Base-by-base conservation (phyloP, 345 rosid genomes). In the Arabis hirsuta region DNA sequence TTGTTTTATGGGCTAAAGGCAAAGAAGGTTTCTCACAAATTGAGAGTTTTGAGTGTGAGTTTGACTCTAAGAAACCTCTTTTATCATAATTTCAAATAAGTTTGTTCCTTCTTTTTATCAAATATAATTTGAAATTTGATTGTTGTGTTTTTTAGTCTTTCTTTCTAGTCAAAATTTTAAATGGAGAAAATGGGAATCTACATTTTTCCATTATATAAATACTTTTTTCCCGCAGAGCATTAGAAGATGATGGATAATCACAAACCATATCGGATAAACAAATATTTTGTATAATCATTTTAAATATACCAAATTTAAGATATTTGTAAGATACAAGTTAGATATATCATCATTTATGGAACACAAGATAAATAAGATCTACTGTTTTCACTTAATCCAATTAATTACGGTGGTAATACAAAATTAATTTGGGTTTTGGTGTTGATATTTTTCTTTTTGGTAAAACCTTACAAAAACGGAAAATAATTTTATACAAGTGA, bases 1-100 rank as follows among this genome's bases (percentile, higher is more conserved):
- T 82, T 14, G 91, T 96, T 73, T 81, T 96, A 7, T 96, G 99
- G 99, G 92, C 95, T 2, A 96, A 96, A 83, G 84, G 90, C 47
- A 96, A 90, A 85, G 98, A 88, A 83, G 74, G 62, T 7, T 77
- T 62, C 76, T 52, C 67, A 3, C 43, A 60, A 22, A 69, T 14
- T 0, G 81, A 77, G 36, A 34, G 54, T 70, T 63, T 77, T 24
- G 84, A 73, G 67, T 72, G 88, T 64, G 86, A 86, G 84, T 80
- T 51, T 57, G 85, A 84, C 53, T 42, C 77, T 42, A 77, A 73
- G 89, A 84, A 83, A 83, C 95, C 91, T 82, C 92, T 92, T 19
- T 68, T 96, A 64, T 81, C 84, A 75, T 91, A 66, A 78, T 51
- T 8, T 29, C 9, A n/a, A n/a, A n/a, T 11, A 7, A 5, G 34